Conservation (phyloP, 106 monocot genomes). For the Allium cepa region DNA sequence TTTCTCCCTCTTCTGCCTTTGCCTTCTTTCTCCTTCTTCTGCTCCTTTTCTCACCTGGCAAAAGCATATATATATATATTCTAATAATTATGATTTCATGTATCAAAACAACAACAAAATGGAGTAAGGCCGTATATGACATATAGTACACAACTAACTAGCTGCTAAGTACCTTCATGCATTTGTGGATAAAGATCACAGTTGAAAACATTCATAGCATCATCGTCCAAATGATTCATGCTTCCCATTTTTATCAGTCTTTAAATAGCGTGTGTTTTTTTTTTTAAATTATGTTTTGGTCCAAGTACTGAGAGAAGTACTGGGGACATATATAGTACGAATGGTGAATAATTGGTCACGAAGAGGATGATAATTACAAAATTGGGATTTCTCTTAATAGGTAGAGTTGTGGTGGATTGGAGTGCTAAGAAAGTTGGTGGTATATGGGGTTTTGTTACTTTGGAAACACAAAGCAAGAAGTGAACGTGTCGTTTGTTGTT, state of each 20-base stretch:
- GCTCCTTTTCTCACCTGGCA: conserved; percentile 19
- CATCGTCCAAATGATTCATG: no score
- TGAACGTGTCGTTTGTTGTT: no score
- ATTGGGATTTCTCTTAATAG: background rate
- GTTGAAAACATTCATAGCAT: background rate
- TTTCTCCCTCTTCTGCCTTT: conserved; percentile 2
- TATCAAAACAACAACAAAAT: no score
- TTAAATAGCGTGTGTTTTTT: background rate
- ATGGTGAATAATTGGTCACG: no score
- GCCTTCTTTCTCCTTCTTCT: conserved; percentile 12
- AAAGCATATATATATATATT: background rate
- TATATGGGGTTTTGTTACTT: no score
- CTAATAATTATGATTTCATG: background rate
- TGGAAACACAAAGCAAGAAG: no score
- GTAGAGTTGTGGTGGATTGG: background rate
- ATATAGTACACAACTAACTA: background rate
- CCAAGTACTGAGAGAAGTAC: no score
- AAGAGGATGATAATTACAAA: no score
- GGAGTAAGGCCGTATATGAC: no score
- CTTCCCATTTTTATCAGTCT: no score
- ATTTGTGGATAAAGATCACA: conserved; percentile 2
- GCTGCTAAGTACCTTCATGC: conserved; percentile 7
- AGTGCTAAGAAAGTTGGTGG: no score
- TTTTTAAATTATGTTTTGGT: background rate
- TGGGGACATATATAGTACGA: no score